phyloP scores from a whole-genome alignment of 2,329 filamentous ascomycete species.

The Purpureocillium takamizusanense region DNA sequence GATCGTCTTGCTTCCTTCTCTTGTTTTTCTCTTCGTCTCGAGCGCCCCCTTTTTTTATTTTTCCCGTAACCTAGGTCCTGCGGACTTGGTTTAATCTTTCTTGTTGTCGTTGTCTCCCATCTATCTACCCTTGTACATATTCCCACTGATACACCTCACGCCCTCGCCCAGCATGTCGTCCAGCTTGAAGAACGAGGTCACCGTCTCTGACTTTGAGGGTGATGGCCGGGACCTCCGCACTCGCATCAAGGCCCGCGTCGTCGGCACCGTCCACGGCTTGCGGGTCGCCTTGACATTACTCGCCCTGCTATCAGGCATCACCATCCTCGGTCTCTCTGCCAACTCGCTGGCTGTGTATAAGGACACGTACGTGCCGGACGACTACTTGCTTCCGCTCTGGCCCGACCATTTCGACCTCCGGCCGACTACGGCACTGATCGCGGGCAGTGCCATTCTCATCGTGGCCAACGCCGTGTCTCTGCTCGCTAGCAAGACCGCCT shows the following conservation, averaged over 20 bases:
- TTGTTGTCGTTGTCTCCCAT: constrained; percentile 4
- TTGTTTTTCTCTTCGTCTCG: constrained; percentile 5
- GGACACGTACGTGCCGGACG: constrained; percentile 36
- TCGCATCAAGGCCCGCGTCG: constrained; percentile 26
- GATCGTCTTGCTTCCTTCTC: too few relatives aligned
- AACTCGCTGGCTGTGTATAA: constrained; percentile 47
- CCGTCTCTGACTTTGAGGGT: constrained; percentile 40
- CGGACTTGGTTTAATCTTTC: constrained; percentile 1
- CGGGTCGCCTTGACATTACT: constrained; percentile 39
- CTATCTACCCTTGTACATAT: too few relatives aligned
- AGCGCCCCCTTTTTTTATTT: too few relatives aligned
- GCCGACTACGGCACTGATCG: constrained; percentile 46
- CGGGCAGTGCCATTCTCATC: constrained; percentile 39
- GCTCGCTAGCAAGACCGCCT: constrained; percentile 35
- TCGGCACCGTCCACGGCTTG: constrained; percentile 32
- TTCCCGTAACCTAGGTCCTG: constrained; percentile 1
- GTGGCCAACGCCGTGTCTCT: constrained; percentile 39
- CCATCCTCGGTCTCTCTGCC: constrained; percentile 43
- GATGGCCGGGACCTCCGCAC: constrained; percentile 27
- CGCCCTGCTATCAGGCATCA: constrained; percentile 40
- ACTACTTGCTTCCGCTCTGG: constrained; percentile 47
- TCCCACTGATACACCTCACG: too few relatives aligned
- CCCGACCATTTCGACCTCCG: constrained; percentile 46
- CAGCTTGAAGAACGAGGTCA: constrained; percentile 27
- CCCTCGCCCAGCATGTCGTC: constrained; percentile 14